phyloP scores from a whole-genome alignment of 2,329 filamentous ascomycete species.

The Neurospora crassa region DNA sequence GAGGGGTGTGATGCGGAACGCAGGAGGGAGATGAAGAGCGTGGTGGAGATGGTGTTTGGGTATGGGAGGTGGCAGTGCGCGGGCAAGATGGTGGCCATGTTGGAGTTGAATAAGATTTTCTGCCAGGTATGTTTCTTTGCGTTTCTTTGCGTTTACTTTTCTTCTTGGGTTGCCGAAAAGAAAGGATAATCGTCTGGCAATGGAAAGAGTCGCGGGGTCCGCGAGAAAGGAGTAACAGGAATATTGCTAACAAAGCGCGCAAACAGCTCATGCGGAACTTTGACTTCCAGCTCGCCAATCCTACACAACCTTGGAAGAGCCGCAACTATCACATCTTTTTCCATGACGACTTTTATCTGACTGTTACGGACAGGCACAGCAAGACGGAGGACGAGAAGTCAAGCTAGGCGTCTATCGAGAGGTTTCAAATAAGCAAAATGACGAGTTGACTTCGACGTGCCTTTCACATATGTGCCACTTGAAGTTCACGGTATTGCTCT shows the following conservation, averaged over 20 bases:
- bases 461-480: not conserved
- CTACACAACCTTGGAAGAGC: conserved; percentile 17
- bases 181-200: not conserved
- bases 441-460: not conserved
- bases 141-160: too few species aligned
- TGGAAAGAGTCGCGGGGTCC: not conserved
- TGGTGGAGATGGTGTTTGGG: conserved; percentile 29
- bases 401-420: not conserved
- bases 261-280: conserved; percentile 17
- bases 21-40: conserved; percentile 13
- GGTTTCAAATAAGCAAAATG: not conserved
- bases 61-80: conserved; percentile 30
- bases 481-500: not conserved
- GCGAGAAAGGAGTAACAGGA: not conserved
- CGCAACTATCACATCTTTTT: conserved; percentile 21
- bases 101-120: conserved; percentile 34
- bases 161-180: too few species aligned
- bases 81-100: conserved; percentile 31
- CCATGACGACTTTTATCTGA: conserved; percentile 22
- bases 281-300: conserved; percentile 23
- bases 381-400: not conserved
- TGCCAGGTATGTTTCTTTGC: conserved; percentile 28
- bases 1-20: conserved; percentile 13
- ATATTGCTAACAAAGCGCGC: not conserved
- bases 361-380: conserved; percentile 11